phyloP scores from a whole-genome alignment of 495 filamentous ascomycete genomes.

The Ramalina intermedia region DNA sequence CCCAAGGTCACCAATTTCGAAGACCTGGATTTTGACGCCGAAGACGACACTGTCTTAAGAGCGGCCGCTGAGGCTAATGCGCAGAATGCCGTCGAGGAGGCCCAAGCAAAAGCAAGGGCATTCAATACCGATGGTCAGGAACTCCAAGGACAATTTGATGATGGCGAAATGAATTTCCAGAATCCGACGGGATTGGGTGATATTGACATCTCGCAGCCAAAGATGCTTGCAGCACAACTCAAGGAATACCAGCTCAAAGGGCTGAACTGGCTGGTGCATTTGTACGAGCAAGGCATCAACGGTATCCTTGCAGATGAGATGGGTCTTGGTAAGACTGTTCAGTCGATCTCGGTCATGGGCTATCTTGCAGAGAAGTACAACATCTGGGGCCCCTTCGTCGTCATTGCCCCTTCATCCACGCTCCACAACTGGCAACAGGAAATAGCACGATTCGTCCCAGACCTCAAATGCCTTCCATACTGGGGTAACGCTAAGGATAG shows the following conservation, averaged over 20 bases:
- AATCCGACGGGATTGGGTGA: conserved; percentile 90
- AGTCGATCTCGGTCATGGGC: conserved; percentile 98
- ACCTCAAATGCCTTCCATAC: conserved; percentile 88
- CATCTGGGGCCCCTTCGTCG: conserved; percentile 96
- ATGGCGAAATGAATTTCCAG: conserved; percentile 99
- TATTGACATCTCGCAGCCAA: conserved; percentile 86
- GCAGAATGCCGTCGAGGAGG: conserved; percentile 89
- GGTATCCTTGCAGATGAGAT: conserved; percentile 98
- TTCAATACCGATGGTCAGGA: conserved; percentile 62
- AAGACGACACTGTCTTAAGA: conserved; percentile 70
- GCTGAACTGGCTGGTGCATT: conserved; percentile 95
- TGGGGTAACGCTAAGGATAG: conserved; percentile 92
- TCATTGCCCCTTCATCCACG: conserved; percentile 91
- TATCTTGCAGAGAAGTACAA: conserved; percentile 94
- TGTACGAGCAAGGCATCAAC: conserved; percentile 99
- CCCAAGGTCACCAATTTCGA: conserved; percentile 83
- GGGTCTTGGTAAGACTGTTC: conserved; percentile 97
- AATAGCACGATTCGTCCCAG: conserved; percentile 83
- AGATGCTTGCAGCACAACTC: conserved; percentile 80
- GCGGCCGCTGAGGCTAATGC: conserved; percentile 89
- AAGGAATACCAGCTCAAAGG: conserved; percentile 99
- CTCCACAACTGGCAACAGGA: conserved; percentile 99
- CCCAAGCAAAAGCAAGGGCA: conserved; percentile 76
- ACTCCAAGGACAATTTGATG: conserved; percentile 36
- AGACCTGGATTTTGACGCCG: conserved; percentile 87